Evolutionary conservation across 108 stramenopile species (phyloP), one percentile per base, ranked within the genome.

Genomic region (Discostella stelligeroides): DNA sequence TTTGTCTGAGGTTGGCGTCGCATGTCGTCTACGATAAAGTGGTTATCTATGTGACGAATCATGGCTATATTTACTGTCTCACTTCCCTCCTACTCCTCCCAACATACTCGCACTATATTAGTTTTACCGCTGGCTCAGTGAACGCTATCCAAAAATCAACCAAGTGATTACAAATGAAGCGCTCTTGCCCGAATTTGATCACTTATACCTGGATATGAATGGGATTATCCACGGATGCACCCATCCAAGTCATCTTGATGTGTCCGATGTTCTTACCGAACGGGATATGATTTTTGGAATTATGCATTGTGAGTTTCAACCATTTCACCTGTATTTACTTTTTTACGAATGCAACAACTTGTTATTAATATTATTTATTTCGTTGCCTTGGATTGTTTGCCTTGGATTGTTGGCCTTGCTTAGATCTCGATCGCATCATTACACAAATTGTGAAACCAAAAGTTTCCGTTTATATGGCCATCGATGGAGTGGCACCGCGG

Each of bases 121-220:
- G 95, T 99, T 99, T 75, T 99, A 98, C 84, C 90, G 99, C 67
- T 99, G 99, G 99, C 70, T 98, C 70, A 92, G 91, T 53, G 99
- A 99, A 86, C 90, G 98, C 27, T 99, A 98, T 79, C 97, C 98
- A n/a, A 94, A 97, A 81, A 98, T 98, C 76, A 99, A 99, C 85
- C 97, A 98, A 68, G 89, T 97, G 48, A 92, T 98, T 42, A 88
- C 97, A 9, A 92, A 95, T 70, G 85, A 86, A 39, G 91, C 94
- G 17, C 73, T 95, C 12, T 68, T 95, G 49, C 94, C 94, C 5
- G 91, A 92, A 57, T 91, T 95, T 63, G 94, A 95, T 67, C 97
- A 98, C 64, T 80, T 99, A 68, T 99, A 99, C 63, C 75, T 99
- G 63, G 99, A 99, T 75, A 98, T 99, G 99, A 99, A 99, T 68